Evolutionary conservation across 192 early-diverging fungal species (phyloP).

Genomic region (Neocallimastix lanati): DNA sequence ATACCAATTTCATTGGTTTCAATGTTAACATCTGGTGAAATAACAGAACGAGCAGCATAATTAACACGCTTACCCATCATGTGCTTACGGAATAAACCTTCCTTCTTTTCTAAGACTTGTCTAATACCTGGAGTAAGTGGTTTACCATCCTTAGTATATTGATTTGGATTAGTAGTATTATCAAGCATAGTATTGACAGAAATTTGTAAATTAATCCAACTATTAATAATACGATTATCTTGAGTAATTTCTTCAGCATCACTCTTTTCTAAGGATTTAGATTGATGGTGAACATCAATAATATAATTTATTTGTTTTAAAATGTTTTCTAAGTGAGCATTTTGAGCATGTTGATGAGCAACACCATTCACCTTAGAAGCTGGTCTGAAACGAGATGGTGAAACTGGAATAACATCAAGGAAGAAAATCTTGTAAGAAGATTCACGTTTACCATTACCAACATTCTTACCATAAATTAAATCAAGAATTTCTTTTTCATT

Average conservation of each 20-base stretch:
- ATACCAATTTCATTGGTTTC: slow-evolving; percentile 96
- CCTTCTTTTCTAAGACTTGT: slow-evolving; percentile 96
- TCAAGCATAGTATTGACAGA: slow-evolving; percentile 87
- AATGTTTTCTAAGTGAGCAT: slow-evolving; percentile 65
- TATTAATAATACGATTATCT: slow-evolving; percentile 18
- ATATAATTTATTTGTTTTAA: slow-evolving; percentile 60
- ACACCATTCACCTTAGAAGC: slow-evolving; percentile 76
- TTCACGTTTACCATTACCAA: slow-evolving; percentile 14
- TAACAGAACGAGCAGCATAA: slow-evolving; percentile 92
- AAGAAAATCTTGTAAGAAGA: slow-evolving; percentile 72
- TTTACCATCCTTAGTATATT: slow-evolving; percentile 28
- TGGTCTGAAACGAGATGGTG: slow-evolving; percentile 87
- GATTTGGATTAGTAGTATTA: slow-evolving; percentile 63
- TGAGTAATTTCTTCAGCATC: slow-evolving; percentile 8
- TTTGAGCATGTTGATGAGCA: slow-evolving; percentile 87
- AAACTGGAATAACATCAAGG: slow-evolving; percentile 71
- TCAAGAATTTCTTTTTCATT: slow-evolving; percentile 57
- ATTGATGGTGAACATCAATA: slow-evolving; percentile 26
- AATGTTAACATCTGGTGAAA: slow-evolving; percentile 92
- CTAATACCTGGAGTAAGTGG: slow-evolving; percentile 72
- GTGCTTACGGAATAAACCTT: slow-evolving; percentile 95
- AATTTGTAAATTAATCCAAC: slow-evolving; percentile 69
- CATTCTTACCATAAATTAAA: slow-evolving; percentile 53
- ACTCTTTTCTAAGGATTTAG: slow-evolving; percentile 4
- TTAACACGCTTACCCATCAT: slow-evolving; percentile 99